phyloP scores from a whole-genome alignment of 495 filamentous ascomycete genomes.

The Aspergillus incahuasiensis region DNA sequence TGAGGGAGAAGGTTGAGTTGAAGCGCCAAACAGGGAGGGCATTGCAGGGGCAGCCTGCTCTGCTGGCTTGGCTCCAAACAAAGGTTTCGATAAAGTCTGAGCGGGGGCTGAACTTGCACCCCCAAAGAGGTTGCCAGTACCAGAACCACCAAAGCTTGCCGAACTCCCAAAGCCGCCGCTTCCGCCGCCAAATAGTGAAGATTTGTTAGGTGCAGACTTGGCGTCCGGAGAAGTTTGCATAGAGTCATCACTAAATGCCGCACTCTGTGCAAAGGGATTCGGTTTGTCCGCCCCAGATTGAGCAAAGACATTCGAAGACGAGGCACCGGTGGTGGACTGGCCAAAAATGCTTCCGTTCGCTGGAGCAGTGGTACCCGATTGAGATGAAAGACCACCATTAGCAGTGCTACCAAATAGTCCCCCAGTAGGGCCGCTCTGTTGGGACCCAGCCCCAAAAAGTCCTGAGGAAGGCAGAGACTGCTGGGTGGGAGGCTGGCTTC shows the following conservation, averaged over 20 bases:
- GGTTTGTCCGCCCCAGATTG: conserved; percentile 22
- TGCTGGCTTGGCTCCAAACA: conserved; percentile 21
- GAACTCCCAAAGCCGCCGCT: conserved; percentile 14
- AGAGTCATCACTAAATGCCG: conserved; percentile 28
- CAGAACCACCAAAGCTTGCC: conserved; percentile 12
- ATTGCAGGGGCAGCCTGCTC: conserved; percentile 15
- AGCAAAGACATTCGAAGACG: conserved; percentile 23
- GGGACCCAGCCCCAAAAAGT: conserved; percentile 19
- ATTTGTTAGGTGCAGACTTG: conserved; percentile 23
- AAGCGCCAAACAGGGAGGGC: conserved; percentile 21
- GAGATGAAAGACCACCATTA: conserved; percentile 17
- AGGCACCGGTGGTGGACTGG: conserved; percentile 15
- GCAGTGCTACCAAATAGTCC: conserved; percentile 22
- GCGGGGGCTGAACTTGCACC: conserved; percentile 13
- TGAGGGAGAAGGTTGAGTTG: conserved; percentile 16
- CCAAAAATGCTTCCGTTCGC: conserved; percentile 25
- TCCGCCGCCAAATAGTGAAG: conserved; percentile 18
- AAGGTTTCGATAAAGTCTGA: conserved; percentile 19
- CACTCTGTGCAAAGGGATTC: conserved; percentile 22
- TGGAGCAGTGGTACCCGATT: conserved; percentile 14
- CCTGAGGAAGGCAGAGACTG: conserved; percentile 20
- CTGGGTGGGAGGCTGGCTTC: conserved; percentile 17
- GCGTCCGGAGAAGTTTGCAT: conserved; percentile 44
- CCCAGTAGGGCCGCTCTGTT: conserved; percentile 15
- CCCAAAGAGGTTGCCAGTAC: conserved; percentile 15